Evolutionary conservation across 179 eudicot species (phyloP).

Genomic region (Nepenthes alata): DNA sequence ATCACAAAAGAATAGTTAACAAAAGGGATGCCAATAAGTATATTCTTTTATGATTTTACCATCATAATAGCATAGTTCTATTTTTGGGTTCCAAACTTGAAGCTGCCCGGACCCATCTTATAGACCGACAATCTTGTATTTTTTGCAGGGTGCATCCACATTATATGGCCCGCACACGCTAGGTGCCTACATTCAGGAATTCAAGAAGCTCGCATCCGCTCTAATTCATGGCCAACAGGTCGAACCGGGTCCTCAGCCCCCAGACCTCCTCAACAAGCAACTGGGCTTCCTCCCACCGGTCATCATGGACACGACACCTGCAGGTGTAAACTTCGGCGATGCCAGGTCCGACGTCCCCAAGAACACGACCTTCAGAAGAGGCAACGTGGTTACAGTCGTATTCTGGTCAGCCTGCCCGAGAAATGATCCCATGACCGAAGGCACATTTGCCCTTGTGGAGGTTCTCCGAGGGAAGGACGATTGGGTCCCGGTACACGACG

Average conservation of each 20-base stretch:
- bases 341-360: constrained; percentile 41
- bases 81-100: too few relatives aligned
- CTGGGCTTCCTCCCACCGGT: constrained; percentile 70
- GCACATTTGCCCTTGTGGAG: constrained; percentile 83
- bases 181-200: constrained; percentile 82
- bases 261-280: constrained; percentile 74
- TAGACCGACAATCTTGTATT: neutral
- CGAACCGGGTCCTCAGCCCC: constrained; percentile 73
- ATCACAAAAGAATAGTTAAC: too few relatives aligned
- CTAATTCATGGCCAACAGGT: constrained; percentile 39
- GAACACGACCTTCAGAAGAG: constrained; percentile 60
- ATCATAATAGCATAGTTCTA: too few relatives aligned
- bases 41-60: too few relatives aligned
- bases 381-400: constrained; percentile 43
- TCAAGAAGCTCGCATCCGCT: constrained; percentile 70
- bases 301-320: constrained; percentile 58
- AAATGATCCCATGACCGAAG: constrained; percentile 92
- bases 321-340: constrained; percentile 60
- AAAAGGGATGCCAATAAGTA: too few relatives aligned
- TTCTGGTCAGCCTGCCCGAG: constrained; percentile 94
- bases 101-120: too few relatives aligned
- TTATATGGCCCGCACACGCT: constrained; percentile 90
- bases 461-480: constrained; percentile 38
- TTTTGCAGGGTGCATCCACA: constrained; percentile 85
- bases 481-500: constrained; percentile 77